Base-by-base conservation (phyloP, 2,329 filamentous ascomycete species). In the Leptodontidium sp. region DNA sequence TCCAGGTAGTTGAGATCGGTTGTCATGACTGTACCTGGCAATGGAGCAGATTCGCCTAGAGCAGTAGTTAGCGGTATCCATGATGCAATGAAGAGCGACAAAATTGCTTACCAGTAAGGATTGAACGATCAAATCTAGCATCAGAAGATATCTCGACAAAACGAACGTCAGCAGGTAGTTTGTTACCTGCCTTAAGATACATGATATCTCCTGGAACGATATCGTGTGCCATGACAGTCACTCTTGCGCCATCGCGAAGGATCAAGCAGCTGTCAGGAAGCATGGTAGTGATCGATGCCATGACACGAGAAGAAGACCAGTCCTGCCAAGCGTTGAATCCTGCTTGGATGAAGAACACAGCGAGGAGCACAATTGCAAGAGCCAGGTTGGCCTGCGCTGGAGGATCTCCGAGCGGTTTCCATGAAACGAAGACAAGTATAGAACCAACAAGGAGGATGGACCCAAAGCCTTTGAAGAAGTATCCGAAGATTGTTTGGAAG, bases 201-300 rank as follows among this genome's bases (percentile, higher is more conserved):
- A 93, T 81, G 0, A 94, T 78, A 74, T 94, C 91, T 24, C 91
- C 91, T 0, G 91, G 91, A 0, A 94, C 91, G 32, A 94, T 82
- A 11, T 92, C 87, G 0, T 81, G 78, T 0, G 88, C 88, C 2
- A 82, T 79, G 3, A 88, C 80, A 17, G 81, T 83, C 0, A 81
- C 75, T 70, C 86, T 82, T 3, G 77, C 75, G 1, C 88, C 86
- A 71, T 92, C 86, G 24, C 91, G 87, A 7, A 91, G 80, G 8
- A 91, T 84, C 32, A 89, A 81, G 74, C 90, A 93, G 68, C 88
- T 84, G 73, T 93, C 91, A 0, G 92, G 92, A n/a, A 94, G 83
- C 91, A 94, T 92, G 21, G 86, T 90, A 59, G 90, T 92, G 77
- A 94, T 94, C 0, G 90, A 93, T 21, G 88, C 87, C 92, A 94